A percentile compares a stretch with the other conserved stretches of the same genome.
These are phyloP conservation scores for Kuraishia molischiana DNA, from an alignment of 805 yeast species.

Conservation along the genomic window DNA sequence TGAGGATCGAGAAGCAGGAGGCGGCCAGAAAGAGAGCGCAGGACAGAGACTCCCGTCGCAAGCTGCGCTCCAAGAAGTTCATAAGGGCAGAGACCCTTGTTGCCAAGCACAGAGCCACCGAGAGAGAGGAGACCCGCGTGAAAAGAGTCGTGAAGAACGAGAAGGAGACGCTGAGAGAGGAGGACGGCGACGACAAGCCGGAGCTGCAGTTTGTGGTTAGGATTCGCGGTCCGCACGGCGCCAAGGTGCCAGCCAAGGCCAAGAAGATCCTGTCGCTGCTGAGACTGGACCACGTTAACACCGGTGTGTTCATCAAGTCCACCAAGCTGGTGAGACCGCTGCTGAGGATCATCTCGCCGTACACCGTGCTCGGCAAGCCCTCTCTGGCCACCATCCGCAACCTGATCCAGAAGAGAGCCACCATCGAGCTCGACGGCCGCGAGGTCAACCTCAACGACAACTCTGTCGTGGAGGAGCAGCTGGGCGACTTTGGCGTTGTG, in stretches of 20 bases:
- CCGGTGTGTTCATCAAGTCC: constrained; percentile 64
- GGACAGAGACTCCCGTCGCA: constrained; percentile 32
- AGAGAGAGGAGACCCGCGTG: constrained; percentile 60
- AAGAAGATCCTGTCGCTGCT: constrained; percentile 48
- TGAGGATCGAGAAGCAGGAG: constrained; percentile 66
- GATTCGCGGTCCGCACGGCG: constrained; percentile 54
- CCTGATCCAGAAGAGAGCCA: constrained; percentile 69
- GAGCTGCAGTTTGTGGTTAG: constrained; percentile 59
- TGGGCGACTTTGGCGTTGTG: constrained; percentile 60
- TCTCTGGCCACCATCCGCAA: constrained; percentile 65
- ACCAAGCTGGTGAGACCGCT: constrained; percentile 52
- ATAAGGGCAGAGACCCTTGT: constrained; percentile 69
- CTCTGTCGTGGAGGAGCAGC: constrained; percentile 60
- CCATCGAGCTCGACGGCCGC: constrained; percentile 28
- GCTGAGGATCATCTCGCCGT: constrained; percentile 61
- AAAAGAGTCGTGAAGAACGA: constrained; percentile 51
- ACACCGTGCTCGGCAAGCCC: constrained; percentile 65
- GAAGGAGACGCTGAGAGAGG: constrained; percentile 15
- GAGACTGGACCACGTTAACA: constrained; percentile 48
- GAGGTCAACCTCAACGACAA: constrained; percentile 59
- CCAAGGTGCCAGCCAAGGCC: constrained; percentile 58
- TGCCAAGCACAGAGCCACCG: constrained; percentile 52
- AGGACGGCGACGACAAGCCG: constrained; percentile 21
- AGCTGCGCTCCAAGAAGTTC: constrained; percentile 39
- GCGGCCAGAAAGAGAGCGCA: constrained; percentile 42